phyloP scores from a whole-genome alignment of 78 protist genomes.

The Dictyostelium purpureum region DNA sequence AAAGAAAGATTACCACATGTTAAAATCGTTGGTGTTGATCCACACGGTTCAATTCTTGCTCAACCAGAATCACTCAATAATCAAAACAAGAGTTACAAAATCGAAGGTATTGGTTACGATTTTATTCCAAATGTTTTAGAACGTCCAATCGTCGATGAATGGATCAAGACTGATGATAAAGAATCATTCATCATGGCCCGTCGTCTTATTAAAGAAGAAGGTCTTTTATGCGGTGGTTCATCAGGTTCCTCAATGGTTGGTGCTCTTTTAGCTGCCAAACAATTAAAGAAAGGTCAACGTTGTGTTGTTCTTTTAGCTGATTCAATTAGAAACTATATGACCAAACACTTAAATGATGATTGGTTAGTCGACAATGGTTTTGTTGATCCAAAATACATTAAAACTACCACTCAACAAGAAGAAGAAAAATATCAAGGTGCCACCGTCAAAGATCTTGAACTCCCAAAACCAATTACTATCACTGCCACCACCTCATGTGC shows the following conservation, averaged over 20 bases:
- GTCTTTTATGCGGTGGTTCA: conserved; percentile 92
- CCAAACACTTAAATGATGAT: conserved; percentile 92
- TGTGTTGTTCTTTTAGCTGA: conserved; percentile 94
- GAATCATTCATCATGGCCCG: conserved; percentile 92
- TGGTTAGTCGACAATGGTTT: conserved; percentile 93
- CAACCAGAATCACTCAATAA: conserved; percentile 83
- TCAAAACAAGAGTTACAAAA: conserved; percentile 68
- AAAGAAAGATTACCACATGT: conserved; percentile 86
- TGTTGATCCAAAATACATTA: conserved; percentile 65
- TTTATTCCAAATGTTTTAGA: conserved; percentile 92
- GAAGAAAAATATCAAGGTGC: conserved; percentile 82
- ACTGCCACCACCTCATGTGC: conserved; percentile 69
- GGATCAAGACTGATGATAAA: conserved; percentile 91
- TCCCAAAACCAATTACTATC: conserved; percentile 74
- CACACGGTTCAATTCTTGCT: conserved; percentile 95
- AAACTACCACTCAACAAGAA: conserved; percentile 38
- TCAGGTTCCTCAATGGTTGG: conserved; percentile 91
- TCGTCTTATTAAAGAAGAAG: conserved; percentile 90
- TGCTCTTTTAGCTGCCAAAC: conserved; percentile 89
- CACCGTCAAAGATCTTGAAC: conserved; percentile 46
- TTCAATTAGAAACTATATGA: conserved; percentile 94
- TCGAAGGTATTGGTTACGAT: conserved; percentile 98
- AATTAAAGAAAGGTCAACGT: conserved; percentile 74
- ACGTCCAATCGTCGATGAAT: conserved; percentile 83
- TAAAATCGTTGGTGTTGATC: conserved; percentile 96